Evolutionary conservation across 2,329 filamentous ascomycete genomes (phyloP).

Genomic region (Arthroderma uncinatum): DNA sequence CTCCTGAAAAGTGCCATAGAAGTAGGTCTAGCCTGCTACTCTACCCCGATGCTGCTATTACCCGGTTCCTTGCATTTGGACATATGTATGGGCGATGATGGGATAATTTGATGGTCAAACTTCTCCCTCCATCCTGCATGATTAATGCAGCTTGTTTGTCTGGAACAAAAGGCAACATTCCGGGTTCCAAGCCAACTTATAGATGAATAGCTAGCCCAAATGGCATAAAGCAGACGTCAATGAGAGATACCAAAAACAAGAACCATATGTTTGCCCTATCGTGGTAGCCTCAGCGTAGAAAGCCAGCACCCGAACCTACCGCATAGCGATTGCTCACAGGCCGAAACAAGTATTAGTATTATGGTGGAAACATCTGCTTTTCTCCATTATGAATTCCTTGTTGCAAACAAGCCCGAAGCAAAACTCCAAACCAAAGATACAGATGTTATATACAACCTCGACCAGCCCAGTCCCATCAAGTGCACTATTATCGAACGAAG

Average conservation of each 20-base stretch:
- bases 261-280: not conserved
- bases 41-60: too few species aligned
- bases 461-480: not conserved
- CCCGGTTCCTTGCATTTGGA: too few species aligned
- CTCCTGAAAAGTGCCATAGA: too few species aligned
- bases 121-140: not conserved
- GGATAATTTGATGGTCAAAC: not conserved
- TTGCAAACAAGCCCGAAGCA: constrained; percentile 1
- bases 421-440: not conserved
- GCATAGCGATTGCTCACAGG: not conserved
- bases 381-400: not conserved
- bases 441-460: constrained; percentile 2
- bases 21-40: too few species aligned
- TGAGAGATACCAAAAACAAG: too few species aligned
- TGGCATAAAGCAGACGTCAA: too few species aligned
- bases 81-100: too few species aligned
- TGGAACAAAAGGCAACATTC: not conserved
- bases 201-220: not conserved
- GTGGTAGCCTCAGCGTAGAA: too few species aligned
- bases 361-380: not conserved
- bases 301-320: not conserved
- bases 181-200: not conserved
- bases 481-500: not conserved
- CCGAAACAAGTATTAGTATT: constrained; percentile 3
- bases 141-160: not conserved